Evolutionary conservation across 345 rosid species (phyloP).

Genomic region (Gossypioides kirkii): DNA sequence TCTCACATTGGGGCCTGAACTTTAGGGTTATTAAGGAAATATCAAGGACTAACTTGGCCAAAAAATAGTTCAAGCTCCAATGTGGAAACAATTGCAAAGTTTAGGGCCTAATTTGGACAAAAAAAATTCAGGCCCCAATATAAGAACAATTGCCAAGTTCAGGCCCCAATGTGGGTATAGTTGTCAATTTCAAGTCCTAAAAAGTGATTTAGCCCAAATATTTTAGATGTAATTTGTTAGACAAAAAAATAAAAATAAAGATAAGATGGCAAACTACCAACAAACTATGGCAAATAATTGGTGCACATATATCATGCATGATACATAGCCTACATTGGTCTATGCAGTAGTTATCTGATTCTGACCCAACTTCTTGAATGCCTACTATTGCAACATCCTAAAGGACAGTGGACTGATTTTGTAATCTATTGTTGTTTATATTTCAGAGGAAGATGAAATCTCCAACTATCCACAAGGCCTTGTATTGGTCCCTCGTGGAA

Average conservation of each 20-base stretch:
- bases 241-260: neutral
- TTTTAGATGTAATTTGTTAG: neutral
- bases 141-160: too few species aligned
- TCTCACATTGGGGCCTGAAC: too few species aligned
- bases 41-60: too few species aligned
- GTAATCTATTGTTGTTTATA: conserved; percentile 13
- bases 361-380: neutral
- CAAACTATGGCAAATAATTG: neutral
- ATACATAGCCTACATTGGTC: neutral
- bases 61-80: too few species aligned
- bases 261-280: neutral
- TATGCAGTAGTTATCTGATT: neutral
- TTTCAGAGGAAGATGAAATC: conserved; percentile 72
- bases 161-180: too few species aligned
- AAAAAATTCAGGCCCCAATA: too few species aligned
- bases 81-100: too few species aligned
- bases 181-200: too few species aligned
- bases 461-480: conserved; percentile 80
- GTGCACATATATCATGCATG: neutral
- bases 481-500: conserved; percentile 83
- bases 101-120: too few species aligned
- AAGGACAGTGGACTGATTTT: neutral
- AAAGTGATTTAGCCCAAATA: neutral
- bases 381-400: neutral
- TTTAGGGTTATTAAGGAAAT: too few species aligned